phyloP scores from a whole-genome alignment of 1,284 basidiomycete genomes.

The Cystobasidium slooffiae region DNA sequence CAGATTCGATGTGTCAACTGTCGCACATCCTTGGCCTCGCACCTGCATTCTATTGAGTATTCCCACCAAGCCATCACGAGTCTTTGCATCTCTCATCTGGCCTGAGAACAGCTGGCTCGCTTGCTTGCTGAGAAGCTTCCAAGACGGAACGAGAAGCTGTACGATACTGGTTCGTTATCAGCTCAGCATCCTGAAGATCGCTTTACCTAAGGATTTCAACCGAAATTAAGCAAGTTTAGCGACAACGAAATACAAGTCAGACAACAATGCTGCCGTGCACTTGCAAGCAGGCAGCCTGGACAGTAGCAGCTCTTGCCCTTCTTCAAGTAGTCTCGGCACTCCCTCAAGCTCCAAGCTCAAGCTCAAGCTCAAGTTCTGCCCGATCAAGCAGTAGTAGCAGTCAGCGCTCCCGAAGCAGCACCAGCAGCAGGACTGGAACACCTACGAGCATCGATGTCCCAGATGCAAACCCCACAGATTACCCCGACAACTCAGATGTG shows the following conservation, averaged over 20 bases:
- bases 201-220: too few species aligned
- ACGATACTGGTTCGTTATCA: too few species aligned
- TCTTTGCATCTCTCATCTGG: too few species aligned
- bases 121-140: too few species aligned
- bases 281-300: neutral
- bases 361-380: conserved; percentile 8
- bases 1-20: too few species aligned
- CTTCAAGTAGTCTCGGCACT: neutral
- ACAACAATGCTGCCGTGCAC: neutral
- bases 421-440: neutral
- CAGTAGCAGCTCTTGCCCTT: conserved; percentile 1
- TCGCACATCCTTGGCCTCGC: too few species aligned
- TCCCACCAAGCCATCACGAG: too few species aligned
- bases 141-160: too few species aligned
- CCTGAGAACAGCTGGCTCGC: too few species aligned
- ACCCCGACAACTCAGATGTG: conserved; percentile 7
- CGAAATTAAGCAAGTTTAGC: too few species aligned
- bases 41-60: too few species aligned
- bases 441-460: conserved; percentile 10
- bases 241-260: neutral
- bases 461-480: conserved; percentile 23
- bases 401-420: neutral
- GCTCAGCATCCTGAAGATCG: too few species aligned
- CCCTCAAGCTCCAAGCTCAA: conserved; percentile 2
- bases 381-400: neutral